These are phyloP conservation scores for Ananas comosus DNA, from an alignment of 176 grass and related monocot genomes.

Conservation along the genomic window DNA sequence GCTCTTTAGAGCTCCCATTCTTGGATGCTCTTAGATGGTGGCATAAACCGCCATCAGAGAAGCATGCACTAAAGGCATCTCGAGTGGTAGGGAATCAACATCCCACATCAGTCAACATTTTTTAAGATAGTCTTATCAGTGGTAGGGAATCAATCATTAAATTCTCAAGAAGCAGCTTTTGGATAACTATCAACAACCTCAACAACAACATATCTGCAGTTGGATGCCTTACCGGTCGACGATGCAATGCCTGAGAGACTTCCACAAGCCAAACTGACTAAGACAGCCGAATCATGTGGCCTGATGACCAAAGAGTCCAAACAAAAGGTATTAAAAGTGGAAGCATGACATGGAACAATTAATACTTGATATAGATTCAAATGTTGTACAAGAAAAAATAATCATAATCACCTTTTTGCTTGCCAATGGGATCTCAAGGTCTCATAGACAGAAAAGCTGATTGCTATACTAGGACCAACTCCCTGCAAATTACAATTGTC, in stretches of 20 bases:
- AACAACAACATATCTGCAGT: background rate
- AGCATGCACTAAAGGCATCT: too few relatives aligned
- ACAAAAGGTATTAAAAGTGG: conserved; percentile 11
- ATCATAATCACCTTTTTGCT: conserved; percentile 47
- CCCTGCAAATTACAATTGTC: conserved; percentile 42
- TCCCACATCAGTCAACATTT: background rate
- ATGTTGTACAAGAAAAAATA: background rate
- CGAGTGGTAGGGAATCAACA: background rate
- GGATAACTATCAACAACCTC: background rate
- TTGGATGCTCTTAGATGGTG: too few relatives aligned
- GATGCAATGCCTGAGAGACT: conserved; percentile 92
- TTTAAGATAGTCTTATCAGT: background rate
- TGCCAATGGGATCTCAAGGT: conserved; percentile 79
- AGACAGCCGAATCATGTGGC: conserved; percentile 55
- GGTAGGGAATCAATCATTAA: background rate
- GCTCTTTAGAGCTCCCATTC: too few relatives aligned
- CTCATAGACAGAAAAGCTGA: conserved; percentile 95
- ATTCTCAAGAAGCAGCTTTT: background rate
- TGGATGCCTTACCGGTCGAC: conserved; percentile 51
- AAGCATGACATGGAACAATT: background rate
- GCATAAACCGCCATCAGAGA: too few relatives aligned
- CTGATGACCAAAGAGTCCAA: conserved; percentile 33
- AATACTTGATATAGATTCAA: background rate
- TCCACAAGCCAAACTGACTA: conserved; percentile 83
- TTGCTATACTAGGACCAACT: conserved; percentile 88